Evolutionary conservation across 495 filamentous ascomycete genomes (phyloP).

Genomic region (Trichoderma orchidacearum): DNA sequence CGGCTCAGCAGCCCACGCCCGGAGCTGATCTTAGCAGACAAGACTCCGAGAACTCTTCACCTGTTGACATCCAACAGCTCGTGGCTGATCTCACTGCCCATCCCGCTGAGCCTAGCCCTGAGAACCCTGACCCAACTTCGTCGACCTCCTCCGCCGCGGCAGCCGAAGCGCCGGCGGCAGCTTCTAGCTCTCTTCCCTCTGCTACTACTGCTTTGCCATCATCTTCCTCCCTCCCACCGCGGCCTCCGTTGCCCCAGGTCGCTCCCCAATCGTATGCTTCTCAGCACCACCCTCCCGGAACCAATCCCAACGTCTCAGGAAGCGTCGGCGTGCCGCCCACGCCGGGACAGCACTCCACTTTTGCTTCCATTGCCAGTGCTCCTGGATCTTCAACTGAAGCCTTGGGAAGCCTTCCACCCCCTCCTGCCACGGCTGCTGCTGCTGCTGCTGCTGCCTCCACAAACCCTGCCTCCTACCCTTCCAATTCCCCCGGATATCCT

Average conservation of each 20-base stretch:
- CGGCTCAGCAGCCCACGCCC: background rate
- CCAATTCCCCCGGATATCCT: conserved; percentile 1
- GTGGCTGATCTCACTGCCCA: conserved; percentile 29
- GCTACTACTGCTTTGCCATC: conserved; percentile 26
- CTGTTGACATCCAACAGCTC: conserved; percentile 25
- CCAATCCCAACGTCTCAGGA: conserved; percentile 29
- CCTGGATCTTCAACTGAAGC: conserved; percentile 41
- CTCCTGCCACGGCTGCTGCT: conserved; percentile 39
- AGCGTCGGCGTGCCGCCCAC: conserved; percentile 6
- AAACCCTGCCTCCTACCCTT: background rate
- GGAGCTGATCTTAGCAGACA: background rate
- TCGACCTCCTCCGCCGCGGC: conserved; percentile 9
- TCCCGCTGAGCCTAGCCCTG: conserved; percentile 5
- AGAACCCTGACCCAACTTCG: conserved; percentile 8
- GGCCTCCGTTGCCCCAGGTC: conserved; percentile 34
- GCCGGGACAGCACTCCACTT: conserved; percentile 20
- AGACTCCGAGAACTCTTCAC: background rate
- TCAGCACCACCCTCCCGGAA: conserved; percentile 3
- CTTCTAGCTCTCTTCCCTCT: conserved; percentile 20
- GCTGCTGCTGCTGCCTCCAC: background rate
- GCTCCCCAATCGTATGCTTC: conserved; percentile 5
- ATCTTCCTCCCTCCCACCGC: conserved; percentile 37
- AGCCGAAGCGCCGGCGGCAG: conserved; percentile 14
- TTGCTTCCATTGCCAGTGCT: conserved; percentile 34
- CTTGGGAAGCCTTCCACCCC: conserved; percentile 41